These are phyloP conservation scores for Petunia axillaris DNA, from an alignment of 257 asterid species.

Conservation along the genomic window DNA sequence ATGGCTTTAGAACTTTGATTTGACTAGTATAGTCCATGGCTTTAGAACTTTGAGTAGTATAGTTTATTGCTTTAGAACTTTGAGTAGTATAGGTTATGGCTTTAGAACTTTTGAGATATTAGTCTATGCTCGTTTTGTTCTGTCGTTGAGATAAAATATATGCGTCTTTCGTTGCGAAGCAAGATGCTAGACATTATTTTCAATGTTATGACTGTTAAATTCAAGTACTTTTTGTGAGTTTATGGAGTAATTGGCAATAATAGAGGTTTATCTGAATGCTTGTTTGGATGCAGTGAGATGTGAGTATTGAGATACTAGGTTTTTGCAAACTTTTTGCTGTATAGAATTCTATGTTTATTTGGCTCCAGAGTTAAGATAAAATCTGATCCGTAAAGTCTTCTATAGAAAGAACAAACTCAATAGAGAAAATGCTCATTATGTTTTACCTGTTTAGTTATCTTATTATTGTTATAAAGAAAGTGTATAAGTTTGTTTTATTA, in stretches of 20 bases:
- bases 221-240: no score
- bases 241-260: background rate
- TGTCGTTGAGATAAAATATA: no score
- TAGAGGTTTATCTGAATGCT: background rate
- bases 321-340: background rate
- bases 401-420: conserved; percentile 15
- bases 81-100: no score
- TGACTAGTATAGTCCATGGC: no score
- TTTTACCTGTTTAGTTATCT: conserved; percentile 13
- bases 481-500: background rate
- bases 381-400: conserved; percentile 2
- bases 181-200: no score
- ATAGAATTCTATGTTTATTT: conserved; percentile 10
- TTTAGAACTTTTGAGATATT: no score
- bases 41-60: no score
- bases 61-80: no score
- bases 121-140: no score
- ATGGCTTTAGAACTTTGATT: no score
- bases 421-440: conserved; percentile 4
- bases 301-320: background rate
- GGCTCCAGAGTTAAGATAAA: background rate
- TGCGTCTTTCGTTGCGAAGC: no score
- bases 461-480: background rate
- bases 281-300: background rate
- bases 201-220: no score